Percentiles rank a stretch among this genome's conserved stretches.
Conservation (phyloP, 352 stramenopile species). For the Phytophthora palmivora region DNA sequence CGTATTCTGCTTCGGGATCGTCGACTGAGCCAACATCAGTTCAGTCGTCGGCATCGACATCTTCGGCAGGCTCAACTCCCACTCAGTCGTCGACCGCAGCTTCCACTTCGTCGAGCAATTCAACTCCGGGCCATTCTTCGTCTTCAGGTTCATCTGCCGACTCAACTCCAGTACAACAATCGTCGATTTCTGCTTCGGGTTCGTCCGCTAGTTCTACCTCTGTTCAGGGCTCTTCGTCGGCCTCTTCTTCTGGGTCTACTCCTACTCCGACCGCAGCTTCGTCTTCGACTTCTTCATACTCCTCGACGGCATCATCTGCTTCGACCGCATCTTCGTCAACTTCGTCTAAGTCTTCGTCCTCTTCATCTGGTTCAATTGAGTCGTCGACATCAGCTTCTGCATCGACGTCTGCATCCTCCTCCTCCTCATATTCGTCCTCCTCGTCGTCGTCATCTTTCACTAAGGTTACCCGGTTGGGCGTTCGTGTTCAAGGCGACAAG, state of each 20-base stretch:
- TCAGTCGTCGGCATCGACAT: conserved; percentile 6
- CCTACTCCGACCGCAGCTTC: conserved; percentile 10
- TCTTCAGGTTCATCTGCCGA: conserved; percentile 4
- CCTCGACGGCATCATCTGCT: conserved; percentile 5
- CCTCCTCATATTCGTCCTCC: not conserved
- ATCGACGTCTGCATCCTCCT: not conserved
- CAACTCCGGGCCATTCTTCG: not conserved
- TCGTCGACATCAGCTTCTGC: conserved; percentile 9
- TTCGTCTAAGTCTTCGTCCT: not conserved
- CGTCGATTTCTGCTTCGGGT: conserved; percentile 2
- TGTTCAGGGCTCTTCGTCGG: conserved; percentile 1
- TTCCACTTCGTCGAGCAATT: conserved; percentile 3
- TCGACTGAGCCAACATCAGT: not conserved
- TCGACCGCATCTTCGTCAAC: conserved; percentile 7
- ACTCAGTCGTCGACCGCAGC: conserved; percentile 2
- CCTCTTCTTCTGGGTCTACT: conserved; percentile 7
- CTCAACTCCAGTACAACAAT: not conserved
- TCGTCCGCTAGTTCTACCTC: not conserved
- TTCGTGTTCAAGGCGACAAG: conserved; percentile 58
- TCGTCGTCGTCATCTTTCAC: conserved; percentile 36
- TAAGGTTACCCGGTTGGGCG: conserved; percentile 52
- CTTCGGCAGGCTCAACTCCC: conserved; percentile 2
- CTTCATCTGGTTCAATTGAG: too few relatives aligned
- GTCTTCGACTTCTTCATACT: conserved; percentile 7
- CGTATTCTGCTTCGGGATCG: conserved; percentile 8